Percentiles rank a stretch among this genome's conserved stretches.
phyloP scores from a whole-genome alignment of 2,329 filamentous ascomycete species.

The Fusarium ramigenum region DNA sequence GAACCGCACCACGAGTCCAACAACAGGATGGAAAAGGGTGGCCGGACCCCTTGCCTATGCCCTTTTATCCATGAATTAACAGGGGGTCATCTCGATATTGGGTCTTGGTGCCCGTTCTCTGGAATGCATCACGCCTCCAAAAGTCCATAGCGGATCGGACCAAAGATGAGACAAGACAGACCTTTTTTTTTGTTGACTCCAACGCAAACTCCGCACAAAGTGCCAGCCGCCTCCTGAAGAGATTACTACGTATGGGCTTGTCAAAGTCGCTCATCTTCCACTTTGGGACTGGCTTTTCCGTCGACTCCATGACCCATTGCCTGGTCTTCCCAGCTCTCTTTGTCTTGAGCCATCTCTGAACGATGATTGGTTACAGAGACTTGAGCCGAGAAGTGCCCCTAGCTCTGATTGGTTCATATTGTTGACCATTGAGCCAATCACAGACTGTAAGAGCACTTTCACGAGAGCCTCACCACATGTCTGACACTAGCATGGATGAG shows the following conservation, averaged over 20 bases:
- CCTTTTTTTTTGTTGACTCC: conserved; percentile 30
- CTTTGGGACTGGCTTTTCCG: conserved; percentile 38
- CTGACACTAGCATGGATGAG: conserved; percentile 46
- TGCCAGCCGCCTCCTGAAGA: conserved; percentile 34
- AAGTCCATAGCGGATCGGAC: conserved; percentile 18
- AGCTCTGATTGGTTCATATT: conserved; percentile 15
- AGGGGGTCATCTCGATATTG: conserved; percentile 25
- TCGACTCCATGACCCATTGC: conserved; percentile 37
- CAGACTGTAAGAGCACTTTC: conserved; percentile 40
- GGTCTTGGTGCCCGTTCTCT: conserved; percentile 13
- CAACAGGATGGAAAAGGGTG: conserved; percentile 18
- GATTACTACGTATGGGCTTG: conserved; percentile 7
- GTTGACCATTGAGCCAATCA: conserved; percentile 43
- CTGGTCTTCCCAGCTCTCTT: conserved; percentile 30
- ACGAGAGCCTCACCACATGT: conserved; percentile 49
- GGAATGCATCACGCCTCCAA: conserved; percentile 32
- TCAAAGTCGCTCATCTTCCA: conserved; percentile 41
- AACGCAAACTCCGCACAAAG: neutral
- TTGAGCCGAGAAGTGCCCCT: conserved; percentile 17
- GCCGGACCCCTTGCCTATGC: neutral
- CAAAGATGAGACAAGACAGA: conserved; percentile 12
- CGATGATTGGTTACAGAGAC: conserved; percentile 15
- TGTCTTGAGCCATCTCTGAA: conserved; percentile 31
- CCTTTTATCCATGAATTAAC: conserved; percentile 19
- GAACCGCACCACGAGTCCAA: conserved; percentile 30